Conservation (phyloP, 2,329 filamentous ascomycete species). For the Clarireedia hainanense region DNA sequence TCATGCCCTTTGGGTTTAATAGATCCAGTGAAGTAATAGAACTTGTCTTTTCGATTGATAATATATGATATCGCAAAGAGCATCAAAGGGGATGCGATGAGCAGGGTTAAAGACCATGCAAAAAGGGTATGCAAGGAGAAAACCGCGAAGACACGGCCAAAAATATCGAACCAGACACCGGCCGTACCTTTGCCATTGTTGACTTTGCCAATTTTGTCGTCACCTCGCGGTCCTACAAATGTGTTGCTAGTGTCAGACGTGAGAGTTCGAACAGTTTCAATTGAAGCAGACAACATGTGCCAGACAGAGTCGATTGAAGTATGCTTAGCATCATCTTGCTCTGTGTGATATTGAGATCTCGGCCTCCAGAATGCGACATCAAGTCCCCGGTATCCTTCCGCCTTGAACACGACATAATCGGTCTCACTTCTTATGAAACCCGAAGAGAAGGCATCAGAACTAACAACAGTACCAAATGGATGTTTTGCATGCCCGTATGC, state of each 20-base stretch:
- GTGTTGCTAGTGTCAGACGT: conserved; percentile 58
- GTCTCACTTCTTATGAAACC: conserved; percentile 78
- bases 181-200: conserved; percentile 58
- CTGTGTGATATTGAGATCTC: conserved; percentile 80
- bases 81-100: conserved; percentile 70
- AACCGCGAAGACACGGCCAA: conserved; percentile 70
- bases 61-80: conserved; percentile 62
- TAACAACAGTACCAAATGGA: conserved; percentile 79
- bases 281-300: conserved; percentile 87
- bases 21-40: conserved; percentile 73
- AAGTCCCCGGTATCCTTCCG: conserved; percentile 74
- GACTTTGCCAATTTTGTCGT: conserved; percentile 51
- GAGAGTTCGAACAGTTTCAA: conserved; percentile 66
- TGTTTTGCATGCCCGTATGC: conserved; percentile 65
- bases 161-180: conserved; percentile 91
- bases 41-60: conserved; percentile 66
- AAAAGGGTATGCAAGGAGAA: conserved; percentile 79
- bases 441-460: conserved; percentile 73
- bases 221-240: conserved; percentile 54
- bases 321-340: conserved; percentile 77
- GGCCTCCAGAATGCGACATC: conserved; percentile 90
- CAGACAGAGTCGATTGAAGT: conserved; percentile 66
- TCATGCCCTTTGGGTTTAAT: conserved; percentile 50
- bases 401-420: conserved; percentile 79
- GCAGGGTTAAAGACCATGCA: conserved; percentile 74